phyloP scores from a whole-genome alignment of 805 yeast genomes.

The Metschnikowia vanudenii region DNA sequence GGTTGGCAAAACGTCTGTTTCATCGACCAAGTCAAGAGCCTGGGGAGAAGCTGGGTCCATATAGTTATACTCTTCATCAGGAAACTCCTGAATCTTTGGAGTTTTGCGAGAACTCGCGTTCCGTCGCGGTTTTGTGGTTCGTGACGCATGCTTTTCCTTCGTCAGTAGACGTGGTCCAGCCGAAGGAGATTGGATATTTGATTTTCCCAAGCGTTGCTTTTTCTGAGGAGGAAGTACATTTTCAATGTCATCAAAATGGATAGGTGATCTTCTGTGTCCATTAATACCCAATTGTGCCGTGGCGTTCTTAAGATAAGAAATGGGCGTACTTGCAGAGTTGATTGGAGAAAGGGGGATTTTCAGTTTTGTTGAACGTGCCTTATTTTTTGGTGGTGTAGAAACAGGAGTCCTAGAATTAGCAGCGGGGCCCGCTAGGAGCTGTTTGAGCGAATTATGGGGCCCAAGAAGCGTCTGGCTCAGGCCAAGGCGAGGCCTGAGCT shows the following conservation, averaged over 20 bases:
- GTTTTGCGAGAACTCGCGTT: slow-evolving; percentile 3
- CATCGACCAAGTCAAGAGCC: slow-evolving; percentile 20
- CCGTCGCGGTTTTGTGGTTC: neutral
- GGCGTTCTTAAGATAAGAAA: slow-evolving; percentile 17
- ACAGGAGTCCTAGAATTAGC: neutral
- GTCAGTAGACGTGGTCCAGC: neutral
- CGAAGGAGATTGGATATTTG: neutral
- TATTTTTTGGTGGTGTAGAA: slow-evolving; percentile 7
- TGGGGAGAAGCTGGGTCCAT: slow-evolving; percentile 33
- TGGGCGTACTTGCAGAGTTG: slow-evolving; percentile 17
- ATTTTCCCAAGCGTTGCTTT: slow-evolving; percentile 3
- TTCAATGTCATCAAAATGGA: slow-evolving; percentile 15
- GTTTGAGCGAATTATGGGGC: slow-evolving; percentile 18
- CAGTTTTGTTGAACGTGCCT: slow-evolving; percentile 4
- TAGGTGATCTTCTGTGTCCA: neutral
- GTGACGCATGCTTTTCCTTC: neutral
- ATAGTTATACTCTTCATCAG: slow-evolving; percentile 23
- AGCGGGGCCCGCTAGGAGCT: slow-evolving; percentile 15
- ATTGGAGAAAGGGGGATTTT: slow-evolving; percentile 11
- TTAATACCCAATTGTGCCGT: slow-evolving; percentile 11
- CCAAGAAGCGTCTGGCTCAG: slow-evolving; percentile 17
- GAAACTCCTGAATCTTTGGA: slow-evolving; percentile 2
- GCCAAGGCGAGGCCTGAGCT: slow-evolving; percentile 1
- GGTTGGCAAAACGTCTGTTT: slow-evolving; percentile 1
- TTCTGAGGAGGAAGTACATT: slow-evolving; percentile 3